phyloP scores from a whole-genome alignment of 352 stramenopile species.

The Phytophthora pistaciae region DNA sequence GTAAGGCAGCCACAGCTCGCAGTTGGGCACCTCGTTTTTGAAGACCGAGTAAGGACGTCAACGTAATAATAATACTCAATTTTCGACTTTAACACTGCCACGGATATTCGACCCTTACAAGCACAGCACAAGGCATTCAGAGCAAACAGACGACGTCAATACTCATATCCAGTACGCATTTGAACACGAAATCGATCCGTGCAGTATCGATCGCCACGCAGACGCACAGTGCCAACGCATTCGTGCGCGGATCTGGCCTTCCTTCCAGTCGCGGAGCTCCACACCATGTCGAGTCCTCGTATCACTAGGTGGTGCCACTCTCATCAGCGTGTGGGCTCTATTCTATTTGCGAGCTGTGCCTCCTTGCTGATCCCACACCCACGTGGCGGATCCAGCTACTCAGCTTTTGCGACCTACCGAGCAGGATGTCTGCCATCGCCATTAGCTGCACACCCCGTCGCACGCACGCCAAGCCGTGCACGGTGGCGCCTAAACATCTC shows the following conservation, averaged over 20 bases:
- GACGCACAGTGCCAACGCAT: not conserved
- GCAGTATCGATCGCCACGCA: not conserved
- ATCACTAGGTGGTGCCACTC: no score
- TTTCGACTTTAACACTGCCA: not conserved
- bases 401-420: not conserved
- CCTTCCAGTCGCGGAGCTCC: not conserved
- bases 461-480: conserved; percentile 6
- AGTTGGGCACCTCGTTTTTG: no score
- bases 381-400: not conserved
- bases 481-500: conserved; percentile 15
- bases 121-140: not conserved
- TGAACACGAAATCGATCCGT: not conserved
- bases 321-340: not conserved
- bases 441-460: not conserved
- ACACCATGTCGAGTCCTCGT: not conserved
- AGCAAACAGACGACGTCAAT: not conserved
- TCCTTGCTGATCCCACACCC: not conserved
- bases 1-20: no score
- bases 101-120: not conserved
- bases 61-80: not conserved
- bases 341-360: not conserved
- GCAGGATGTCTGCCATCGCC: no score
- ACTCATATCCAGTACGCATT: not conserved
- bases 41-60: no score
- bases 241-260: not conserved